Base-by-base conservation (phyloP, 2,329 filamentous ascomycete species). In the Trichoderma sp. region DNA sequence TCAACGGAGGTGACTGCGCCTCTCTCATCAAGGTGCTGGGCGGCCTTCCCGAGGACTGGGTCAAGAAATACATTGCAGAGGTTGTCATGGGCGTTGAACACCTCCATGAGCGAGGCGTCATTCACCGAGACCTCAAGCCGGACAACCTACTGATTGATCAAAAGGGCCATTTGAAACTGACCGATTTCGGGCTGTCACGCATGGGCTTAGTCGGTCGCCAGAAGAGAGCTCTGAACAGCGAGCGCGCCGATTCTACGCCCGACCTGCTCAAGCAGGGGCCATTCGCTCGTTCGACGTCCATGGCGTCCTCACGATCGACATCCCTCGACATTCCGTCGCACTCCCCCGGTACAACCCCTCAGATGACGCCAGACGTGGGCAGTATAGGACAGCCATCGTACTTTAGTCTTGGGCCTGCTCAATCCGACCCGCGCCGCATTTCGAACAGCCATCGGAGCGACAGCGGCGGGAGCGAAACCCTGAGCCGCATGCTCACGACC, bases 151-250 rank as follows among this genome's bases (percentile, higher is more conserved):
- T 99, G 60, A 99, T 99, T 71, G 96, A 99, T 74, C 92, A 96
- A 72, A 97, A 93, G 73, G 95, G 95, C 2, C 95, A 99, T 78
- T 80, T 99, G 65, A 99, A 99, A 78, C 82, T 99, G 71, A 99
- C 96, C 1, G 95, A 99, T 76, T 99, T 99, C 79, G 95, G 95
- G 67, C 82, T 99, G 28, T 99, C 95, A 14, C 89, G 95, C 30
- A 98, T 99, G 94, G 96, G 95, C 74, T 82, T 99, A 68, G 91
- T 99, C 67, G 95, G 95, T 66, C 91, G 95, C 72, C 95, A 99
- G 78, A 98, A 99, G 80, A 88, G 95, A 72, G 92, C 94, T 24
- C 82, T 97, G 55, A 95, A 90, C 74, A 88, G 85, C 79, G 85
- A 84, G 74, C 82, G 88, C 30, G 87, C 88, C 39, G 94, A 99